Base-by-base conservation (phyloP, 1,284 basidiomycete genomes). In the Trichosporon sp. region DNA sequence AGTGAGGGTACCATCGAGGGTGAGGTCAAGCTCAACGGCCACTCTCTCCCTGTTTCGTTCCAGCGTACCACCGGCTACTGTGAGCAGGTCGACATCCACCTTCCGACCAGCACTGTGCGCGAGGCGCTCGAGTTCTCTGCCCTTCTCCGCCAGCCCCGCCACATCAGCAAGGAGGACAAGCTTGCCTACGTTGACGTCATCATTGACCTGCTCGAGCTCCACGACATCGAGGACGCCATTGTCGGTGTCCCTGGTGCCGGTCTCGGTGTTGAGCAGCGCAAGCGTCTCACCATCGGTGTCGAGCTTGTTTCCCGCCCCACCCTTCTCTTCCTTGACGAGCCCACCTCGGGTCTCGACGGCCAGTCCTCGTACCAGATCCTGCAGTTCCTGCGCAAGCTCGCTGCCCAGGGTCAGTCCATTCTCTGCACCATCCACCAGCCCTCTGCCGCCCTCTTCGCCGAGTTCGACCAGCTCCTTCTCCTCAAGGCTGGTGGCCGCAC, bases 41-140 rank as follows among this genome's bases (percentile, higher is more conserved):
- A 77, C 49, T 64, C 74, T 1, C 78, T 83, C 1, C 80, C 80
- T n/a, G 69, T 78, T 14, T 78, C 80, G n/a, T 85, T 84, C 78
- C 82, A 84, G 70, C 77, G 83, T 13, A 81, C 80, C 14, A 83
- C 82, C 2, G 84, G 82, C 2, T 83, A 78, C 65, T 78, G 66
- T 71, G 81, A 79, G 66, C 78, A 79, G 66, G 70, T 73, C 27
- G 78, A 79, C 59, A 72, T 76, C 16, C 76, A 77, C 63, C 68
- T 75, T 5, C 75, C 75, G 9, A 69, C 70, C 58, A 65, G 77
- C 3, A 80, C 78, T 7, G 92, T 95, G 4, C 84, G 90, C 23
- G 92, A 95, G 73, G 89, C 92, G 0, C 80, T 95, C 0, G 80
- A 86, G 32, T 92, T 95, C 80, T 91, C 89, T 1, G 92, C 92